Percentiles rank a stretch among this genome's conserved stretches.
phyloP scores from a whole-genome alignment of 2,329 filamentous ascomycete species.

The Monosporascus sp. region DNA sequence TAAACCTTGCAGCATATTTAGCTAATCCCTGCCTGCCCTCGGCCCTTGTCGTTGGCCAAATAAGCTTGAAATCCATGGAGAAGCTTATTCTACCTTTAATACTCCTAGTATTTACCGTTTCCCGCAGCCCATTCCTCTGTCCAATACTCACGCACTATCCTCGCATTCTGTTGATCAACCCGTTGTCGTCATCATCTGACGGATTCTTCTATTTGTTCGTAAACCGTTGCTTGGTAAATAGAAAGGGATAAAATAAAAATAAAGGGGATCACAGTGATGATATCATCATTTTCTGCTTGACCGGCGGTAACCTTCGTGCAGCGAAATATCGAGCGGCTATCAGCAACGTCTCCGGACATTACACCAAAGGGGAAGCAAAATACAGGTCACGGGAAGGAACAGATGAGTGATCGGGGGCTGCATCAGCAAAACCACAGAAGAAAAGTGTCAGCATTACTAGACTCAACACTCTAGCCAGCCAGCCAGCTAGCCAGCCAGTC shows the following conservation, averaged over 20 bases:
- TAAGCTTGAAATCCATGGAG: constrained; percentile 4
- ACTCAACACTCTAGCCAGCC: neutral
- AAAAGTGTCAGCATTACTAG: neutral
- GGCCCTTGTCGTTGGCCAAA: neutral
- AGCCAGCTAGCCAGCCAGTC: neutral
- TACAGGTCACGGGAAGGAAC: neutral
- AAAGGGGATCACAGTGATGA: too few relatives aligned
- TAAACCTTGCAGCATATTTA: neutral
- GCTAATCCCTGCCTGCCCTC: neutral
- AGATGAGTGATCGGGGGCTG: neutral
- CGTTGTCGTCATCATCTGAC: too few relatives aligned
- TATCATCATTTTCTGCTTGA: too few relatives aligned
- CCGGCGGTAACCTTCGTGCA: too few relatives aligned
- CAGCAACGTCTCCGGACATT: too few relatives aligned
- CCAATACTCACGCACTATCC: neutral
- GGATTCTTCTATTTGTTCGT: too few relatives aligned
- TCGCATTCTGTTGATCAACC: neutral
- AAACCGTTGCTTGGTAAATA: too few relatives aligned
- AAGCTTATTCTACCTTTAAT: neutral
- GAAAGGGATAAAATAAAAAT: too few relatives aligned
- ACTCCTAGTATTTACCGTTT: neutral
- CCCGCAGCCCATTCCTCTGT: neutral
- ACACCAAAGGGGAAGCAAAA: neutral
- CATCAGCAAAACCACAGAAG: neutral
- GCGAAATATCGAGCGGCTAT: too few relatives aligned